Evolutionary conservation across 768 basidiomycete species (phyloP).

Genomic region (Tylopilus intermedius): DNA sequence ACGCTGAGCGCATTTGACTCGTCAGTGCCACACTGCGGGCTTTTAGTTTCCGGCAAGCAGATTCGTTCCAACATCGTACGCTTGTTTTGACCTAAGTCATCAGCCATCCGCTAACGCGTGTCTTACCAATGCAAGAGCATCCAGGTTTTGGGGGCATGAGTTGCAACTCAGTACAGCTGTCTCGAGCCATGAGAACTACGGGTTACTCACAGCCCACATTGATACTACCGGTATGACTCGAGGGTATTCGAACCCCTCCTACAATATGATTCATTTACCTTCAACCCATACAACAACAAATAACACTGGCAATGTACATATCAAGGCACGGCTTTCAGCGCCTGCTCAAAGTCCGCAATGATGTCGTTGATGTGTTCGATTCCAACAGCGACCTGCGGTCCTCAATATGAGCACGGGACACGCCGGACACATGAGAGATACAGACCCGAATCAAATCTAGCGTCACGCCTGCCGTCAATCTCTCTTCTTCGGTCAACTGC

Average conservation of each 20-base stretch:
- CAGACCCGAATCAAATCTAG: conserved; percentile 54
- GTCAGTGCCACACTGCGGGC: too few relatives aligned
- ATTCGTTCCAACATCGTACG: too few relatives aligned
- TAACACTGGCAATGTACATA: too few relatives aligned
- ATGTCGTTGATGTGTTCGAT: conserved; percentile 44
- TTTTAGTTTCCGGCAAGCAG: too few relatives aligned
- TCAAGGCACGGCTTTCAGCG: conserved; percentile 27
- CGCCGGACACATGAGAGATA: not conserved
- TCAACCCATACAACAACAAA: not conserved
- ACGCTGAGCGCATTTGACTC: too few relatives aligned
- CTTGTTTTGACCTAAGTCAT: too few relatives aligned
- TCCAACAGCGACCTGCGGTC: conserved; percentile 39
- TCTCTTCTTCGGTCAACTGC: conserved; percentile 48
- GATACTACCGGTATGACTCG: not conserved
- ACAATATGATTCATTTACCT: not conserved
- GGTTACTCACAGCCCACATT: not conserved
- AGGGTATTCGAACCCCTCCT: not conserved
- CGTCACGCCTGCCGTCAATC: conserved; percentile 46
- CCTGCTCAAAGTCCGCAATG: conserved; percentile 42
- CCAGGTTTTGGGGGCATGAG: too few relatives aligned
- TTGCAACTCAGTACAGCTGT: too few relatives aligned
- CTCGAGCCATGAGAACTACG: not conserved
- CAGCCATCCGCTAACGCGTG: too few relatives aligned
- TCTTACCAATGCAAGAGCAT: too few relatives aligned
- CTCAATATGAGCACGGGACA: not conserved